phyloP scores from a whole-genome alignment of 2,329 filamentous ascomycete species.

The Exophiala dermatitidis region DNA sequence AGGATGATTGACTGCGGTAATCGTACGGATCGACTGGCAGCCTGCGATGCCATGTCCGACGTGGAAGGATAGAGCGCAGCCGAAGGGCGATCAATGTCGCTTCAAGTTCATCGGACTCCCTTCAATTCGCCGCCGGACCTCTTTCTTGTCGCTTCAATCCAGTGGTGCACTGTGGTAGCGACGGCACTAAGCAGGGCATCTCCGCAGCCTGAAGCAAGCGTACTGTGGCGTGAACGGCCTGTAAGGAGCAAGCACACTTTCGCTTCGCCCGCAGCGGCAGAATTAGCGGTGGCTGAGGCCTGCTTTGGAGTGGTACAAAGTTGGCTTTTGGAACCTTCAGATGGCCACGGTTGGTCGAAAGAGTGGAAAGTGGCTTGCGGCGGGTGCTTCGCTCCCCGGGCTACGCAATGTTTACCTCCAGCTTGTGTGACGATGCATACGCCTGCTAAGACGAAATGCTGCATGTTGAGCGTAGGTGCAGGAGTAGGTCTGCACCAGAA shows the following conservation, averaged over 20 bases:
- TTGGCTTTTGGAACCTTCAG: background rate
- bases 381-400: background rate
- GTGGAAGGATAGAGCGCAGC: no score
- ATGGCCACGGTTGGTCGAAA: background rate
- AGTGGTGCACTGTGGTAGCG: no score
- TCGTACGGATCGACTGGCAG: background rate
- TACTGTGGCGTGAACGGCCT: constrained; percentile 2
- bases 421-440: background rate
- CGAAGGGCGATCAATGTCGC: background rate
- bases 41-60: background rate
- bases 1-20: background rate
- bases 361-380: background rate
- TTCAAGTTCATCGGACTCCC: background rate
- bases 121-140: background rate
- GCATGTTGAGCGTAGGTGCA: no score
- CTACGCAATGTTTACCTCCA: background rate
- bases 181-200: no score
- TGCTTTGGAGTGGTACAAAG: constrained; percentile 1
- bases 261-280: background rate
- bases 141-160: background rate
- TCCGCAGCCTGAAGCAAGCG: background rate
- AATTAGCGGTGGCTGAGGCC: constrained; percentile 9
- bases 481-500: no score
- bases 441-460: no score
- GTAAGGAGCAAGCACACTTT: background rate